Base-by-base conservation (phyloP, 2,329 filamentous ascomycete species). In the Fusarium keratoplasticum region DNA sequence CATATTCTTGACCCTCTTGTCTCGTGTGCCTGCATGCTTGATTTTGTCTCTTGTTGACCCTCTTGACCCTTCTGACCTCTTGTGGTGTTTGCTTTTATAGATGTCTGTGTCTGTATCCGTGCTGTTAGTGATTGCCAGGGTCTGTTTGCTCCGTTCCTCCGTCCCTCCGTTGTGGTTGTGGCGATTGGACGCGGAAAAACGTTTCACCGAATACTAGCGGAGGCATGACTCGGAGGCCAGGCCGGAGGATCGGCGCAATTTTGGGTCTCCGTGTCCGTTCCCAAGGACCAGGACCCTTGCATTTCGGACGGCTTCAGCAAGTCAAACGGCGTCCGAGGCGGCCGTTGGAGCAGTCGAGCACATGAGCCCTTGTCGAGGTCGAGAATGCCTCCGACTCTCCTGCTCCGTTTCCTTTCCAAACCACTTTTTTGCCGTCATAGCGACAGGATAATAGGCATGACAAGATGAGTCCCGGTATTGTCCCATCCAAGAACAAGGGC, bases 401-500 rank as follows among this genome's bases (percentile, higher is more conserved):
- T 70, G 47, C 55, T 74, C 70, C 74, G 70, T 75, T 64, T 74
- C 74, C 68, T 73, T 73, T 68, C 33, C 71, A 76, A 75, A 70
- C 67, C 35, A 71, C 63, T 63, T 54, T 61, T 65, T 38, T 67
- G 57, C 36, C 52, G 38, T 55, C 31, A 66, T 65, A 58, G 64
- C 27, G 65, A 73, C 38, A 31, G 61, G 50, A 68, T 66, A 71
- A 55, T 60, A 52, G 47, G 47, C 27, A 70, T 76, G 70, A 66
- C 71, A 73, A 64, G 50, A 78, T 78, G 77, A 76, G 66, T 58
- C 66, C 68, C 52, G 64, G 57, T 31, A 35, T 50, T 38, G 60
- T 65, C 61, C 75, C 82, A 65, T 64, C 74, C 16, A 76, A 77
- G 54, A 80, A 79, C 73, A 86, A 84, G 70, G 86, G 86, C 14